Evolutionary conservation across 371 early-diverging fungal species (phyloP), one percentile per base, ranked within the genome.

Genomic region (Mucor sp.): DNA sequence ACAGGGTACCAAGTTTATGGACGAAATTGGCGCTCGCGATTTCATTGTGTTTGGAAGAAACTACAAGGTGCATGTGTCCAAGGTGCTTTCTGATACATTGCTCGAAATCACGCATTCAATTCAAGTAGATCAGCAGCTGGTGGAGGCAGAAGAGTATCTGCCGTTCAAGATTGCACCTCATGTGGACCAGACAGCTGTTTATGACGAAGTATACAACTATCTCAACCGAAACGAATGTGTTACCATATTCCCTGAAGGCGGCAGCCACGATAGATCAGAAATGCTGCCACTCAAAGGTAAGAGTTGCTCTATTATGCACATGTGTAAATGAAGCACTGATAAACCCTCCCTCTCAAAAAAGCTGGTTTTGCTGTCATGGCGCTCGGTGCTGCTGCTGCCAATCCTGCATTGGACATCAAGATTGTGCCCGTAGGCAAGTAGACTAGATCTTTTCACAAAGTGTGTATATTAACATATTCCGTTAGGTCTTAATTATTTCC

Each of bases 231-330:
- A 93, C 32, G 90, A 90, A 50, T 94, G 95, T 67, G 88, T 98
- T 15, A 97, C 97, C 12, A 96, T 99, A 58, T 99, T 99, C 76
- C 99, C 99, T 4, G 99, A 98, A 76, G 98, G 98, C 44, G 98
- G 99, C 11, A 93, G 92, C 63, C 99, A 99, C 76, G 99, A 99
- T 75, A 91, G 97, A 58, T 85, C 95, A 14, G 93, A 96, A 65
- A 89, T 99, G 88, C 75, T 99, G 57, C 99, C 99, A 15, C 79
- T 99, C 58, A 98, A 98, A 88, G 87, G 87, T 89, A n/a, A n/a
- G 32, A 33, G 28, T 12, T 53, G 57, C 19, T 11, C 37, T 56
- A 4, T 9, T 15, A 32, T 32, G 27, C 19, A 56, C 25, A 12
- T 25, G 50, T 23, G 25, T 21, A 50, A 50, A 25, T 50, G 21